Conservation (phyloP, 305 asterid genomes). For the Solanum hybrid region DNA sequence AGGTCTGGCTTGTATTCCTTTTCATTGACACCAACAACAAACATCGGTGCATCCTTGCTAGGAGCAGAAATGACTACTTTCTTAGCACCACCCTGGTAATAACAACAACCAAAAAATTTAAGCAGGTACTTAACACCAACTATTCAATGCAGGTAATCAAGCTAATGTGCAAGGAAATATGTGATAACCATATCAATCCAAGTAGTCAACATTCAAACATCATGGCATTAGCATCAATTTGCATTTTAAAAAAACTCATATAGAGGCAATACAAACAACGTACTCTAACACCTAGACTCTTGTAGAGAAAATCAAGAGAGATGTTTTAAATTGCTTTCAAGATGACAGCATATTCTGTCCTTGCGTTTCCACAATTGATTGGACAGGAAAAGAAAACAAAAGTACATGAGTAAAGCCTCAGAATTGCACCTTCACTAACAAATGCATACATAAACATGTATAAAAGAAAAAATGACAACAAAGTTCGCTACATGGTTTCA, state of each 20-base stretch:
- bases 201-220: not conserved
- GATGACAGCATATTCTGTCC: not conserved
- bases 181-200: not conserved
- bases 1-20: conserved; percentile 45
- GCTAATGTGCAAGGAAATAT: not conserved
- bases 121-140: not conserved
- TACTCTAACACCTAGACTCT: not conserved
- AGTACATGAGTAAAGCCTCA: not conserved
- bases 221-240: not conserved
- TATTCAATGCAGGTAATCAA: not conserved
- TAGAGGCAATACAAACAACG: not conserved
- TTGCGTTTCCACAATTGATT: not conserved
- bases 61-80: conserved; percentile 75
- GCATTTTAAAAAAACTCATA: not conserved
- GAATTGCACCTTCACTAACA: not conserved
- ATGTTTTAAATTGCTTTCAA: not conserved
- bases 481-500: not conserved
- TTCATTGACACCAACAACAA: conserved; percentile 67
- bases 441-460: not conserved
- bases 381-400: not conserved
- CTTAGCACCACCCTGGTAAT: conserved; percentile 60
- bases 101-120: not conserved
- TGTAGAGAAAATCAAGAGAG: not conserved
- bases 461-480: not conserved
- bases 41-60: conserved; percentile 64